Evolutionary conservation across 2,329 filamentous ascomycete genomes (phyloP), one percentile per base, ranked within the genome.

Genomic region (Microsporum audouinii): DNA sequence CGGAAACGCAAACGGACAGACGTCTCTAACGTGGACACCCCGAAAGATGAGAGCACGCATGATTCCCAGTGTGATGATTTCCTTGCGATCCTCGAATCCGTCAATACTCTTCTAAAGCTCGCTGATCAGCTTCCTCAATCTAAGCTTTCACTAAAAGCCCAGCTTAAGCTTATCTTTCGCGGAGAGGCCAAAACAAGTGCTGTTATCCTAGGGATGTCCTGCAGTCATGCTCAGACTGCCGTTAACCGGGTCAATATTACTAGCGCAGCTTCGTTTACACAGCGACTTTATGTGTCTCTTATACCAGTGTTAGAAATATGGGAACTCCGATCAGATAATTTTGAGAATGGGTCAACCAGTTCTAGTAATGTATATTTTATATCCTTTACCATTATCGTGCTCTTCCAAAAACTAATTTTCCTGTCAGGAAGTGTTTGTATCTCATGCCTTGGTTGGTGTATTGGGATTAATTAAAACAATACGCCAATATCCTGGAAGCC

Each of bases 131-230:
- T 59, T 36, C 55, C 64, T 2, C 60, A 41, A 29, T 38, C 62
- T 72, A 47, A 69, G 70, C 43, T 65, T 58, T 33, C 67, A 70
- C 51, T 66, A 63, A 56, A 71, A 67, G 59, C 69, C 63, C 74
- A 77, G 62, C 60, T 78, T n/a, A 73, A 73, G 60, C 70, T 75
- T 58, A 70, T 72, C 7, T 64, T 77, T 7, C 71, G 69, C 61
- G 70, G 71, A 10, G 69, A 75, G n/a, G 70, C 71, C 5, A 68
- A 72, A 39, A 62, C 67, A 8, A 65, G 71, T 39, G 72, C 74
- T 10, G 62, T 65, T n/a, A 68, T 75, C 34, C 61, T 77, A 31
- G 39, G 60, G 14, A 47, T 31, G 14, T 51, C 51, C 8, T 57
- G 60, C 7, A 57, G 39, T 0, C 56, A 55, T 6, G 60, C 57